Evolutionary conservation across 441 rosid genomes (phyloP), one percentile per base, ranked within the genome.

Genomic region (Cnidoscolus chayamansa): DNA sequence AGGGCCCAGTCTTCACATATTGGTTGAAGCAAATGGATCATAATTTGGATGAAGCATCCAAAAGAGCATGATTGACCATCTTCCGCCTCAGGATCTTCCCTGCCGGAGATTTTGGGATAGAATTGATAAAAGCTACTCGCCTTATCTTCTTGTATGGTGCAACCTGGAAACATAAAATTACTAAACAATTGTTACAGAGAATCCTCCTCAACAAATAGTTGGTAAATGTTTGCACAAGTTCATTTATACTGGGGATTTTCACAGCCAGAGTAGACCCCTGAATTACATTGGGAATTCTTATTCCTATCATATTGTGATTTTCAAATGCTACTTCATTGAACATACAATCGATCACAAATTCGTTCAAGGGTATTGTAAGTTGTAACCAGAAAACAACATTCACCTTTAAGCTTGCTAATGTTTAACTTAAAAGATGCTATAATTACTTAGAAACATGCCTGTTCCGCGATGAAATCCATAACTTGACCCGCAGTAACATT

Each of bases 101-200:
- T 0, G 94, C 84, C 0, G 90, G 86, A 32, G 84, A 78, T 74
- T 87, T 94, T 3, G 94, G 97, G 70, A 94, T 88, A 5, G 87
- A 68, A 63, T 79, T 72, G 63, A 85, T 81, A 69, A 94, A 94
- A n/a, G 91, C 93, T 51, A 90, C 91, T 53, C 86, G 82, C 55
- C 98, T 65, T 63, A 94, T 80, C 83, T 92, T 94, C 84, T 94
- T 94, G 75, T 92, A 90, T 10, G 97, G 97, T 73, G 94, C 88
- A 72, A 94, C 97, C 98, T 94, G 83, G 70, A 75, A 68, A n/a
- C 31, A 57, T 37, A 63, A 63, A 30, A 60, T 43, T 31, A 25
- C 56, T 20, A 7, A 19, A 20, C 2, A 15, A 16, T 45, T 3
- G 20, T 1, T 40, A 6, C 3, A 25, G 40, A 19, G 56, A 70